Conservation (phyloP, 768 basidiomycete genomes). For the Wakefieldia striispora region DNA sequence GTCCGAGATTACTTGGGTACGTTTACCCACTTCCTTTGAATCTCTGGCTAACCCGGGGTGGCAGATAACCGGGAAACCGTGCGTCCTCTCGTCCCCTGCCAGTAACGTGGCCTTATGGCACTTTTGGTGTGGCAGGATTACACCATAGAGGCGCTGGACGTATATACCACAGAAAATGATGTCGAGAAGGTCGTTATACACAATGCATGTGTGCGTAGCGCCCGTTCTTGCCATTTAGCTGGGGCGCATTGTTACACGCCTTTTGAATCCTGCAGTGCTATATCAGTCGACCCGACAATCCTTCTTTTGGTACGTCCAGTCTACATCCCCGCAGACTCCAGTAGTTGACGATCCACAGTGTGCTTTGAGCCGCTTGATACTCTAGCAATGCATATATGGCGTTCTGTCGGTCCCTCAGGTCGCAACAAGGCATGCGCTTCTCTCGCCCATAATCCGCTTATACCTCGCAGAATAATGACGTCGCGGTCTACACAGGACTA, state of each 20-base stretch:
- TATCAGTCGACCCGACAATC: slow-evolving; percentile 82
- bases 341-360: slow-evolving; percentile 40
- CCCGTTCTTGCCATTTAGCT: neutral
- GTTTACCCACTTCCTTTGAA: neutral
- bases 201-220: slow-evolving; percentile 34
- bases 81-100: neutral
- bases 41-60: neutral
- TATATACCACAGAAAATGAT: slow-evolving; percentile 56
- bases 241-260: neutral
- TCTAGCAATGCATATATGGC: slow-evolving; percentile 66
- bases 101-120: neutral
- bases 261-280: slow-evolving; percentile 55
- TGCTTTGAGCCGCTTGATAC: slow-evolving; percentile 70
- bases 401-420: slow-evolving; percentile 78
- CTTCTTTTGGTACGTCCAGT: slow-evolving; percentile 67
- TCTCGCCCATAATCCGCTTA: neutral
- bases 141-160: slow-evolving; percentile 70
- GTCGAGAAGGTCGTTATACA: slow-evolving; percentile 53
- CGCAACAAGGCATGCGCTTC: slow-evolving; percentile 63
- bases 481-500: slow-evolving; percentile 59
- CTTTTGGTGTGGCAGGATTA: slow-evolving; percentile 58
- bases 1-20: slow-evolving; percentile 78
- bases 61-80: slow-evolving; percentile 81
- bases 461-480: too few species aligned
- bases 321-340: neutral